A percentile compares a stretch with the other conserved stretches of the same genome.
phyloP scores from a whole-genome alignment of 176 grass and related monocot genomes.

The Zoysia japonica region DNA sequence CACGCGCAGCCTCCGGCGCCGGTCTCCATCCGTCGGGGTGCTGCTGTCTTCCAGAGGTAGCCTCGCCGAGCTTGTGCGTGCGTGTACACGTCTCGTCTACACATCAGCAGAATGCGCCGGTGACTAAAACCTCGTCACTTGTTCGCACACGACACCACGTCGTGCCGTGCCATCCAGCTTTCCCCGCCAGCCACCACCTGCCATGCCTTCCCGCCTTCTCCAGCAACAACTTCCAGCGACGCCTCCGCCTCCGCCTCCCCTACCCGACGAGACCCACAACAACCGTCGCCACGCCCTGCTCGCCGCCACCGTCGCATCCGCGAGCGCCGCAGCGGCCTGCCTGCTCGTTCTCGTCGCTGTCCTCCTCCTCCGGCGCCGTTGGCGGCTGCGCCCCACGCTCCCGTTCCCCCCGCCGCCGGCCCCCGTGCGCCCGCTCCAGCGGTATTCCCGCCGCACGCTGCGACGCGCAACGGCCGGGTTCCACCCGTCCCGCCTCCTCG shows the following conservation, averaged over 20 bases:
- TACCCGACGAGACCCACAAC: not conserved
- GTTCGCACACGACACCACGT: not conserved
- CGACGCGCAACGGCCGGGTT: constrained; percentile 59
- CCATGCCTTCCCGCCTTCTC: constrained; percentile 39
- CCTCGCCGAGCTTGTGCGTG: no score
- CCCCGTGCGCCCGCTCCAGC: not conserved
- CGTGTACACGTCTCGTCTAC: no score
- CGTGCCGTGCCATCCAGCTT: not conserved
- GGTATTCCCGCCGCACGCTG: constrained; percentile 21
- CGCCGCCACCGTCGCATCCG: constrained; percentile 1
- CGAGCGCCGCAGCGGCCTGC: not conserved
- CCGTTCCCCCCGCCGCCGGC: constrained; percentile 15
- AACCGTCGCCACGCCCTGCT: not conserved
- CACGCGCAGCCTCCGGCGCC: no score
- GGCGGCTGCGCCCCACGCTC: constrained; percentile 7
- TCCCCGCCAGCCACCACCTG: not conserved
- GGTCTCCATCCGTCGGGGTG: no score
- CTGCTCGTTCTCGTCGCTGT: not conserved
- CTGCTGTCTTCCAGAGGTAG: no score
- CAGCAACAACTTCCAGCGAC: not conserved
- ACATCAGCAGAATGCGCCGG: no score
- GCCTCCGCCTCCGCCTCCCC: constrained; percentile 6
- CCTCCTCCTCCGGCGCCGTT: not conserved
- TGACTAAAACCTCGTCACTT: not conserved
- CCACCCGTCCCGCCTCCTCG: constrained; percentile 63